phyloP scores from a whole-genome alignment of 495 filamentous ascomycete genomes.

The Podospora anserina region DNA sequence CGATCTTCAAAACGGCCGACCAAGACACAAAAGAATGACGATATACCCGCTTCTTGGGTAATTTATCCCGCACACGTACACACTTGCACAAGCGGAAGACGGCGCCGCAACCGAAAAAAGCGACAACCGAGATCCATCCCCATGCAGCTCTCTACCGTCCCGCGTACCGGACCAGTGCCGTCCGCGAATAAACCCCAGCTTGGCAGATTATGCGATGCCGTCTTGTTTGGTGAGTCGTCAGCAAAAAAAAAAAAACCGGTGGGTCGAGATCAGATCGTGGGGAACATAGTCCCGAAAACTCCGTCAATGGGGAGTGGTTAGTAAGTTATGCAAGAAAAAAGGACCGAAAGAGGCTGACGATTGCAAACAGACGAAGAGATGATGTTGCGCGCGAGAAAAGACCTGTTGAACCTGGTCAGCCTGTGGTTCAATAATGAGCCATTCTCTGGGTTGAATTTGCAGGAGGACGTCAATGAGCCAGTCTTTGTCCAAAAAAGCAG shows the following conservation, averaged over 20 bases:
- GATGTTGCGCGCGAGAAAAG: not conserved
- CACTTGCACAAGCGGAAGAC: not conserved
- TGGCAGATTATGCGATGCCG: not conserved
- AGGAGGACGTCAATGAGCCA: not conserved
- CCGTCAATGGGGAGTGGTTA: not conserved
- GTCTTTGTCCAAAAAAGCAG: not conserved
- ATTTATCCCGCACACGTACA: not conserved
- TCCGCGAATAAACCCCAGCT: not conserved
- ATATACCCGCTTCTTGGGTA: not conserved
- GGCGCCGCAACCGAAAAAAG: not conserved
- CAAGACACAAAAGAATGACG: not conserved
- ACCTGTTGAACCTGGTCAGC: not conserved
- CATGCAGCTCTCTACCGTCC: not conserved
- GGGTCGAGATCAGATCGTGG: not conserved
- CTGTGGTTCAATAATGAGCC: not conserved
- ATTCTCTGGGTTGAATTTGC: not conserved
- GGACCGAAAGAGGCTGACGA: not conserved
- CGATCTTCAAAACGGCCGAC: not conserved
- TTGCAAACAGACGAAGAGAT: not conserved
- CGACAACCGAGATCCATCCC: not conserved
- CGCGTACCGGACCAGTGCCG: not conserved
- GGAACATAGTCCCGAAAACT: not conserved
- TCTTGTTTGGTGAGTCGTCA: not conserved
- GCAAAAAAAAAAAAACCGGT: not conserved
- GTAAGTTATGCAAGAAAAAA: not conserved